phyloP scores from a whole-genome alignment of 768 basidiomycete species.

The Dictyophora rubrovolvata region DNA sequence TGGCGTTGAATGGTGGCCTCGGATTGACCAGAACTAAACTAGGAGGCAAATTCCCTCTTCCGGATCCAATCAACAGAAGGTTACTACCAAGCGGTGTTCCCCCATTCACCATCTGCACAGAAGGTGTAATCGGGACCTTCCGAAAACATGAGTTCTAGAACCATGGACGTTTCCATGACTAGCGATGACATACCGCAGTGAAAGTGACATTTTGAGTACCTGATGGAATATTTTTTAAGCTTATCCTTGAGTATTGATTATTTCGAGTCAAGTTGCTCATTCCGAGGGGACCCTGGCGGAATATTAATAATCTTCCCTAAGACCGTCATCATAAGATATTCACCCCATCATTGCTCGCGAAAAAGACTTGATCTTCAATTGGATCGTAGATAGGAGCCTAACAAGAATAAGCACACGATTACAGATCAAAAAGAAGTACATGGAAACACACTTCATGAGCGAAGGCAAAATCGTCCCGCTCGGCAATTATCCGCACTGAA shows the following conservation, averaged over 20 bases:
- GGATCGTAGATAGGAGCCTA: constrained; percentile 54
- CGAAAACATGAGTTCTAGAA: constrained; percentile 8
- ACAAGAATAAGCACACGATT: background rate
- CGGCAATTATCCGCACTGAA: constrained; percentile 48
- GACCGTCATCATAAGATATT: background rate
- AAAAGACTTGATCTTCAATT: constrained; percentile 64
- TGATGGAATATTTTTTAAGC: constrained; percentile 40
- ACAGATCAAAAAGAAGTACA: background rate
- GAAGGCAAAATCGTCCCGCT: constrained; percentile 53
- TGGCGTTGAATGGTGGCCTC: constrained; percentile 49
- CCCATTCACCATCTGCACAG: constrained; percentile 62
- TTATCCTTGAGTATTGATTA: constrained; percentile 54
- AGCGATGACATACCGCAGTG: constrained; percentile 21
- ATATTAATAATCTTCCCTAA: background rate
- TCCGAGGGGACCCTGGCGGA: constrained; percentile 38
- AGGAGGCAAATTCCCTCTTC: constrained; percentile 52
- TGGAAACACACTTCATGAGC: constrained; percentile 45
- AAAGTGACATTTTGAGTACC: constrained; percentile 36
- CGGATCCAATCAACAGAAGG: constrained; percentile 54
- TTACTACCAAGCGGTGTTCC: constrained; percentile 51
- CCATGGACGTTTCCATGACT: constrained; percentile 7
- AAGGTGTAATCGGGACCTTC: constrained; percentile 48
- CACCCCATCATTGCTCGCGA: constrained; percentile 54
- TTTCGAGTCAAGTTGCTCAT: constrained; percentile 55
- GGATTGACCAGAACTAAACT: constrained; percentile 59